Evolutionary conservation across 164 flowering plant species (phyloP).

Genomic region (Stephania japonica): DNA sequence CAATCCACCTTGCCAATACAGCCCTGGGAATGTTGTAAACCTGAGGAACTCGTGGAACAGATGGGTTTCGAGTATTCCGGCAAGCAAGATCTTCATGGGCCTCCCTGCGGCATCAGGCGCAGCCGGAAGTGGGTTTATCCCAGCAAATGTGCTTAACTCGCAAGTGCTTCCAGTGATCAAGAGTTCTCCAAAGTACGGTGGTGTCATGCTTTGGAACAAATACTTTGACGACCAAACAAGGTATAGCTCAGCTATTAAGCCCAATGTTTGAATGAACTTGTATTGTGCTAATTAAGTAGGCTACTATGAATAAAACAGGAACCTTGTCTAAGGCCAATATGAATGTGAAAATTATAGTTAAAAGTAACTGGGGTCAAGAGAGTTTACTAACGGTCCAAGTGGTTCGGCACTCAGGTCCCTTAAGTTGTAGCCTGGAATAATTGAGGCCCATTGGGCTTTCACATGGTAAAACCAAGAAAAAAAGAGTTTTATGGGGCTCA

Average conservation of each 20-base stretch:
- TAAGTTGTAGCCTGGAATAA: too few relatives aligned
- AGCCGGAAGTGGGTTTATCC: constrained; percentile 50
- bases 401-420: too few relatives aligned
- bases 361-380: too few relatives aligned
- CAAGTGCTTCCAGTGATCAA: constrained; percentile 39
- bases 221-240: constrained; percentile 35
- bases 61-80: constrained; percentile 15
- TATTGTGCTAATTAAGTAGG: too few relatives aligned
- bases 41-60: constrained; percentile 17
- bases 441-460: too few relatives aligned
- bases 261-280: constrained; percentile 4
- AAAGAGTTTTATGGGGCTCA: too few relatives aligned
- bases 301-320: too few relatives aligned
- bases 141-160: constrained; percentile 27
- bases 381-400: too few relatives aligned
- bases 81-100: constrained; percentile 19
- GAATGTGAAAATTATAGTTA: too few relatives aligned
- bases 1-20: constrained; percentile 22
- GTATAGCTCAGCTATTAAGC: constrained; percentile 19
- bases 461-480: too few relatives aligned
- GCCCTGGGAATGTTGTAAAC: constrained; percentile 3
- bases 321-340: too few relatives aligned
- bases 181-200: constrained; percentile 46
- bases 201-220: constrained; percentile 56
- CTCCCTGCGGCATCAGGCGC: constrained; percentile 30